Evolutionary conservation across 2,329 filamentous ascomycete species (phyloP).

Genomic region (Aspergillus sp.): DNA sequence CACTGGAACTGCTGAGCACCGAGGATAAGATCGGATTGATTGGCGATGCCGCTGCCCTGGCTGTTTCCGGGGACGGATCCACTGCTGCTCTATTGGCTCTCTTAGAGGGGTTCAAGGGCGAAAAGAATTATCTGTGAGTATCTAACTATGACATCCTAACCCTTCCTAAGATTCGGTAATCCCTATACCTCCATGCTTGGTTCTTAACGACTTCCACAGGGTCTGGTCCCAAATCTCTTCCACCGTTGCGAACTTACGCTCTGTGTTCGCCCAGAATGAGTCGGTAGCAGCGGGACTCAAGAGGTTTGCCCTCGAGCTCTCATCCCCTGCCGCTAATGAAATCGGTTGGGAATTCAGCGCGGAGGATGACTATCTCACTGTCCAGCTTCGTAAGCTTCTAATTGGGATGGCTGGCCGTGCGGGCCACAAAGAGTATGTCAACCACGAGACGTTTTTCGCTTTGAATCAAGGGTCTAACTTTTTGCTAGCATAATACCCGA

Average conservation of each 20-base stretch:
- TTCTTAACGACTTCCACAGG: conserved; percentile 34
- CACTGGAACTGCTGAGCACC: conserved; percentile 72
- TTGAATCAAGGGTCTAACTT: background rate
- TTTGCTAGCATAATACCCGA: conserved; percentile 64
- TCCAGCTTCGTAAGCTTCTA: conserved; percentile 79
- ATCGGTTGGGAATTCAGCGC: conserved; percentile 84
- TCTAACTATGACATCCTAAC: background rate
- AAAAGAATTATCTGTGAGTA: conserved; percentile 72
- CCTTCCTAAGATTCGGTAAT: background rate
- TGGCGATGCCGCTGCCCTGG: conserved; percentile 84
- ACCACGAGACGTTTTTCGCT: background rate
- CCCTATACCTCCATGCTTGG: background rate
- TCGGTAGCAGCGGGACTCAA: conserved; percentile 71
- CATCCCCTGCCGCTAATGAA: conserved; percentile 71
- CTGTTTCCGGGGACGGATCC: conserved; percentile 80
- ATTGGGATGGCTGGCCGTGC: conserved; percentile 73
- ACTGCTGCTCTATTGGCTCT: conserved; percentile 82
- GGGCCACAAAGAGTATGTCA: conserved; percentile 70
- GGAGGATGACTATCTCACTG: conserved; percentile 77
- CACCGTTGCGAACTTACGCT: conserved; percentile 73
- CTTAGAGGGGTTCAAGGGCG: conserved; percentile 77
- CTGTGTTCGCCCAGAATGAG: conserved; percentile 79
- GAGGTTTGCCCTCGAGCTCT: conserved; percentile 75
- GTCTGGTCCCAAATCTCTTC: conserved; percentile 86
- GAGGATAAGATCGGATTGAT: conserved; percentile 93